phyloP scores from a whole-genome alignment of 1,284 basidiomycete species.

The Meripilus lineatus region DNA sequence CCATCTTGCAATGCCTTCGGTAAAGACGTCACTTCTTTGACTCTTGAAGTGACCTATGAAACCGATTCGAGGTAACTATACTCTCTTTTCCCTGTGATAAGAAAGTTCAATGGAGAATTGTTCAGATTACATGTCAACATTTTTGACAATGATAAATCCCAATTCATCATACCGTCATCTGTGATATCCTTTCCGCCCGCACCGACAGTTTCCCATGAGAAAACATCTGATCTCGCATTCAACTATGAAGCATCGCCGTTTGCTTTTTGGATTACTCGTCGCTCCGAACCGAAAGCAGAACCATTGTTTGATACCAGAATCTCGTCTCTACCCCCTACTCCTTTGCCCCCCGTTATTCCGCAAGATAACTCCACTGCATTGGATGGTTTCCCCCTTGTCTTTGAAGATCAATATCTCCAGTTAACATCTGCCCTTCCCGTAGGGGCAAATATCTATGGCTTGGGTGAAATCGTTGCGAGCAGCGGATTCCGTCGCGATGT shows the following conservation, averaged over 20 bases:
- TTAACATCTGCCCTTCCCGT: conserved; percentile 59
- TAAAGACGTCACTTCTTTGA: conserved; percentile 56
- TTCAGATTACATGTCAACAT: conserved; percentile 73
- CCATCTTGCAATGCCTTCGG: conserved; percentile 70
- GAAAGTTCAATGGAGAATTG: conserved; percentile 11
- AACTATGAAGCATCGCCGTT: conserved; percentile 65
- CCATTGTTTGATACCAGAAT: conserved; percentile 75
- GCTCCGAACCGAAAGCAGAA: conserved; percentile 46
- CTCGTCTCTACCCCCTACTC: conserved; percentile 48
- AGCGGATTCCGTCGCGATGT: conserved; percentile 65
- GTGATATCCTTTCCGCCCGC: conserved; percentile 46
- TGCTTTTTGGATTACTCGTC: conserved; percentile 74
- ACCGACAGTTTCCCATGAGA: conserved; percentile 30
- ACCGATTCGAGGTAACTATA: conserved; percentile 41
- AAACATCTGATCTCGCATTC: conserved; percentile 57
- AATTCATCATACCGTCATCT: conserved; percentile 64
- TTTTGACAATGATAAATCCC: conserved; percentile 57
- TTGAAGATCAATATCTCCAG: conserved; percentile 73
- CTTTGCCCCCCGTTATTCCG: conserved; percentile 44
- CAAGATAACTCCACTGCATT: conserved; percentile 47
- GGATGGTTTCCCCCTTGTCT: conserved; percentile 62
- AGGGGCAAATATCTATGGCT: conserved; percentile 71
- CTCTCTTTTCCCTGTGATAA: conserved; percentile 3
- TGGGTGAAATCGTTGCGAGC: conserved; percentile 69
- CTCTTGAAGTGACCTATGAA: conserved; percentile 65